Evolutionary conservation across 495 filamentous ascomycete genomes (phyloP).

Genomic region (Mytilinidion resinicola): DNA sequence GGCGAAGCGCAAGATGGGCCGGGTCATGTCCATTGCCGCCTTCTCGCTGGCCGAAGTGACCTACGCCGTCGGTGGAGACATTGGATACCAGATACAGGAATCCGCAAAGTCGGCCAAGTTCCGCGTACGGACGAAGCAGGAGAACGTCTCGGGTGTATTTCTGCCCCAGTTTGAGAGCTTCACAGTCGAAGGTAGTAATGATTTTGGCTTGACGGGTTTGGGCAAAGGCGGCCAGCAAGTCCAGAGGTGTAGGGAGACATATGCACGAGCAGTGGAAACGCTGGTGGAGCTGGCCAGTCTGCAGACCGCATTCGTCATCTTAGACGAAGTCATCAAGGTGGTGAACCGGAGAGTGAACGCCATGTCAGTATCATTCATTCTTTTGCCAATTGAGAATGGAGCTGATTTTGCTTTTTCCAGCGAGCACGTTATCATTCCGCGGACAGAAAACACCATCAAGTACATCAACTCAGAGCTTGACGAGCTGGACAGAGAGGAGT

Average conservation of each 20-base stretch:
- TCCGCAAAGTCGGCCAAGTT: slow-evolving; percentile 89
- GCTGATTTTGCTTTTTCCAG: slow-evolving; percentile 28
- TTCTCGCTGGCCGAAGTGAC: slow-evolving; percentile 97
- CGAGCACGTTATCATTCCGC: slow-evolving; percentile 96
- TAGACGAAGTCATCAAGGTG: slow-evolving; percentile 99
- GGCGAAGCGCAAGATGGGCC: slow-evolving; percentile 98
- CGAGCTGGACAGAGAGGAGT: slow-evolving; percentile 96
- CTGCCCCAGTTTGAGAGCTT: slow-evolving; percentile 89
- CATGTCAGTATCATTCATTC: slow-evolving; percentile 55
- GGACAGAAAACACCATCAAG: slow-evolving; percentile 98
- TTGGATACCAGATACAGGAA: slow-evolving; percentile 95
- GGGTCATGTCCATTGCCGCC: slow-evolving; percentile 97
- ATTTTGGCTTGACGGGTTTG: slow-evolving; percentile 92
- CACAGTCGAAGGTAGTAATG: slow-evolving; percentile 79
- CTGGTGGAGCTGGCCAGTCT: slow-evolving; percentile 93
- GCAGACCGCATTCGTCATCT: slow-evolving; percentile 95
- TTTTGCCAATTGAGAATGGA: neutral
- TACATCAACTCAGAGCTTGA: slow-evolving; percentile 99
- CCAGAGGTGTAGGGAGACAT: slow-evolving; percentile 89
- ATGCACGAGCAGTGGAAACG: slow-evolving; percentile 93
- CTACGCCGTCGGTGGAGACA: slow-evolving; percentile 93
- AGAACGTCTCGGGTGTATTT: slow-evolving; percentile 96
- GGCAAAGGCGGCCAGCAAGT: slow-evolving; percentile 98
- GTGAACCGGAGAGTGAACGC: slow-evolving; percentile 98
- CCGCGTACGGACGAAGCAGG: slow-evolving; percentile 85